Evolutionary conservation across 768 basidiomycete genomes (phyloP), one percentile per base, ranked within the genome.

Genomic region (Pisolithus tinctorius): DNA sequence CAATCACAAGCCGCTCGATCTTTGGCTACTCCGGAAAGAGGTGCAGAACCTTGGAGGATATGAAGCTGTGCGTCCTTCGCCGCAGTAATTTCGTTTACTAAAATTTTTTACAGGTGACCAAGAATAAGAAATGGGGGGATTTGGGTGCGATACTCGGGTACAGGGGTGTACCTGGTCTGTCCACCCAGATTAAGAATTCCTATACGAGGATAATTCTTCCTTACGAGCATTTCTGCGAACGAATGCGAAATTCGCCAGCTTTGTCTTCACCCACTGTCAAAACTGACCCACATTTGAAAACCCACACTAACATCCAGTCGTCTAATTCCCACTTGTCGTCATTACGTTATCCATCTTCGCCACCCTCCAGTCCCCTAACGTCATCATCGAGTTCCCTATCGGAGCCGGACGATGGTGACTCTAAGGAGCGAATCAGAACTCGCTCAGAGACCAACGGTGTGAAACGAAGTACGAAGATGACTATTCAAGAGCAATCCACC

Each of bases 1-100:
- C 66, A 93, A 93, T 68, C 84, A 91, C 69, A 89, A 91, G 63
- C 80, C 92, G 1, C 74, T 99, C 48, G 96, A 99, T 74, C 75
- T 99, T 16, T 98, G 93, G 91, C 78, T 86, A 52, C 72, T 99
- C 55, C 77, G 93, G 52, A 95, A 90, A 68, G 93, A 95, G 67
- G 95, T 97, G 26, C 83, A 88, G 45, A 84, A 84, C 57, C 66
- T 87, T 38, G 96, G 95, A 53, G 95, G 96, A 36, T 89, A 86
- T 64, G 86, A 92, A 43, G 79, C 78, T 53, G 94, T 95, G 73
- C 68, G 80, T 68, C 50, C 52, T 31, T n/a, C 51, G 23, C 43
- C 50, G 42, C 51, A 13, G 48, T 57, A 56, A 53, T 55, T 60
- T 57, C 49, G 55, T 52, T 56, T 64, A 55, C 62, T 67, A 62